A percentile compares a stretch with the other conserved stretches of the same genome.
Conservation (phyloP, 2,329 filamentous ascomycete species). For the Penicillium italicum region DNA sequence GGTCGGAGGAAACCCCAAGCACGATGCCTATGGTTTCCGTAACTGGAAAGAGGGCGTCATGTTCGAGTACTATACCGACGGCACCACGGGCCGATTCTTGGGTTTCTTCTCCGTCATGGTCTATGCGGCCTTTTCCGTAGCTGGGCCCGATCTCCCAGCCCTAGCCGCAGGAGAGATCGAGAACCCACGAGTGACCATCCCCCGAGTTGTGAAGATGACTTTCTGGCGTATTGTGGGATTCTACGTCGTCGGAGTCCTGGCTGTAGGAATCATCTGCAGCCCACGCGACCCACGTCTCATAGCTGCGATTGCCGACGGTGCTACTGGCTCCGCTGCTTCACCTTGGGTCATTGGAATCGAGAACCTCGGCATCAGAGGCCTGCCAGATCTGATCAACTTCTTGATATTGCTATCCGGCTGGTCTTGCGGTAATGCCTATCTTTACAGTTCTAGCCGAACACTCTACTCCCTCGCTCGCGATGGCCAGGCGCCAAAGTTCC, state of each 20-base stretch:
- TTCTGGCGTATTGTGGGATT: constrained; percentile 74
- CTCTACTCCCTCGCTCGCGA: constrained; percentile 49
- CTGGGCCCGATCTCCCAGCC: constrained; percentile 60
- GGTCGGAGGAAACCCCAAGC: constrained; percentile 71
- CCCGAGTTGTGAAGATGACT: constrained; percentile 68
- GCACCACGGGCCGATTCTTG: constrained; percentile 63
- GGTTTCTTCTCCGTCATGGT: constrained; percentile 71
- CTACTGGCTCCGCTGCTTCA: constrained; percentile 63
- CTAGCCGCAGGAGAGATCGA: constrained; percentile 63
- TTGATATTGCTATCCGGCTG: constrained; percentile 69
- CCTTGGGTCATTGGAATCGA: constrained; percentile 71
- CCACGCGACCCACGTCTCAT: constrained; percentile 60
- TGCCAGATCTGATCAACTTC: constrained; percentile 70
- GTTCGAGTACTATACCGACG: constrained; percentile 60
- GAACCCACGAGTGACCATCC: constrained; percentile 66
- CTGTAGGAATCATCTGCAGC: constrained; percentile 65
- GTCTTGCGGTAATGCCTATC: constrained; percentile 65
- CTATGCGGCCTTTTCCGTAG: constrained; percentile 62
- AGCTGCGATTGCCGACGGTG: constrained; percentile 54
- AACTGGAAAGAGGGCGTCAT: constrained; percentile 63
- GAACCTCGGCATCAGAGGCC: constrained; percentile 60
- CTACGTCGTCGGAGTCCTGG: constrained; percentile 69
- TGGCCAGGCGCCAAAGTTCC: constrained; percentile 52
- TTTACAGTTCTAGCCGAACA: constrained; percentile 53
- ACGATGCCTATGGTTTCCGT: constrained; percentile 67